Conservation (phyloP, 129 eudicot species). For the Arctium lappa region DNA sequence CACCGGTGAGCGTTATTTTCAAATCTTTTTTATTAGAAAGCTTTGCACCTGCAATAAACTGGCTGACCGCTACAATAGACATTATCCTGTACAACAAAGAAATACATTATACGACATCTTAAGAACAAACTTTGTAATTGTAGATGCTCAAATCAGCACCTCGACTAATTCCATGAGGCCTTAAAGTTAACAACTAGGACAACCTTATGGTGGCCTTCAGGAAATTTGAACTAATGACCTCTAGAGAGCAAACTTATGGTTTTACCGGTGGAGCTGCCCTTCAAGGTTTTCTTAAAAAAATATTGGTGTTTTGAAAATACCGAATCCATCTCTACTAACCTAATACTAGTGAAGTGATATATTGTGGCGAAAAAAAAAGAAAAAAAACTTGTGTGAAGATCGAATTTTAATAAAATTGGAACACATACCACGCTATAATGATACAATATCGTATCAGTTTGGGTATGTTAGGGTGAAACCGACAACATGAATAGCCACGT, state of each 20-base stretch:
- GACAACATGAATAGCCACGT: slow-evolving; percentile 22
- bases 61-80: slow-evolving; percentile 19
- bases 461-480: slow-evolving; percentile 10
- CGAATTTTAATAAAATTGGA: background rate
- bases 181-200: background rate
- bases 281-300: too few relatives aligned
- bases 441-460: slow-evolving; percentile 25
- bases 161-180: background rate
- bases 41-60: slow-evolving; percentile 23
- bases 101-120: background rate
- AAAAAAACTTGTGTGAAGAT: background rate
- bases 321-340: background rate
- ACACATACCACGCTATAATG: slow-evolving; percentile 16
- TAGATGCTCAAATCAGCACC: background rate
- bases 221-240: background rate
- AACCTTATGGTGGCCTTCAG: background rate
- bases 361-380: background rate
- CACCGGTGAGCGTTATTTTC: background rate
- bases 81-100: slow-evolving; percentile 13
- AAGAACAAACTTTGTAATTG: background rate
- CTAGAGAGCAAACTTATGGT: background rate
- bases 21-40: background rate
- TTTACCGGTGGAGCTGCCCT: background rate
- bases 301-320: too few relatives aligned
- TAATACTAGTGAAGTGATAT: background rate